A percentile compares a stretch with the other conserved stretches of the same genome.
Evolutionary conservation across 176 grass and related monocot genomes (phyloP).

Genomic region (Carex littledalei): DNA sequence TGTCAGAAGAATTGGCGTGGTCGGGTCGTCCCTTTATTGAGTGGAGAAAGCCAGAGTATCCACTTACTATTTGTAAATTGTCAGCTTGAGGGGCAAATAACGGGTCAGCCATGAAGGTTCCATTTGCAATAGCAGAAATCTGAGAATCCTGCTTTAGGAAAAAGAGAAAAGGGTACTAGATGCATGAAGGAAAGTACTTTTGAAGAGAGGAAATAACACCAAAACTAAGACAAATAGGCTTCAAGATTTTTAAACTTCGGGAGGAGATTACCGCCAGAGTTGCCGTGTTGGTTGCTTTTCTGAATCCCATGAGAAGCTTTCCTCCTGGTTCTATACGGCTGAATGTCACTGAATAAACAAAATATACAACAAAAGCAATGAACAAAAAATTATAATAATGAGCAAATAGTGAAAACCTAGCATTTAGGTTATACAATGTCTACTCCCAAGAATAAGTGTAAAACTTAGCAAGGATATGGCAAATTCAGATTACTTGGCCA

Average conservation of each 20-base stretch:
- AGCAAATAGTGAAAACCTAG: not conserved
- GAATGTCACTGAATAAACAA: conserved; percentile 76
- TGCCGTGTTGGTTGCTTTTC: conserved; percentile 92
- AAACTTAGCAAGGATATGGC: not conserved
- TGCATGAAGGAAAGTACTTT: not conserved
- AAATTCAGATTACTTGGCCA: not conserved
- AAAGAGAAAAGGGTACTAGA: not conserved
- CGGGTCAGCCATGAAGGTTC: conserved; percentile 57
- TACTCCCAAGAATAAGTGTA: not conserved
- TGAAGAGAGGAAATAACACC: not conserved
- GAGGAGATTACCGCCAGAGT: conserved; percentile 57
- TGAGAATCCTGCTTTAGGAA: conserved; percentile 68
- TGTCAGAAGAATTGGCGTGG: conserved; percentile 35
- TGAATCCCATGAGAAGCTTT: conserved; percentile 98
- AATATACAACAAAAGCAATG: not conserved
- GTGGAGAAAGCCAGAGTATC: conserved; percentile 80
- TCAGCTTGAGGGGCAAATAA: conserved; percentile 62
- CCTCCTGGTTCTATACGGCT: conserved; percentile 96
- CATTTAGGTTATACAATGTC: not conserved
- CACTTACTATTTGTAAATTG: conserved; percentile 63
- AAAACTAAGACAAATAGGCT: not conserved
- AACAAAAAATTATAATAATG: conserved; percentile 13
- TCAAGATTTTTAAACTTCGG: conserved; percentile 6
- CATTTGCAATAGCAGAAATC: conserved; percentile 94
- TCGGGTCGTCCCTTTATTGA: conserved; percentile 59